phyloP scores from a whole-genome alignment of 345 rosid genomes.

The Hevea brasiliensis region DNA sequence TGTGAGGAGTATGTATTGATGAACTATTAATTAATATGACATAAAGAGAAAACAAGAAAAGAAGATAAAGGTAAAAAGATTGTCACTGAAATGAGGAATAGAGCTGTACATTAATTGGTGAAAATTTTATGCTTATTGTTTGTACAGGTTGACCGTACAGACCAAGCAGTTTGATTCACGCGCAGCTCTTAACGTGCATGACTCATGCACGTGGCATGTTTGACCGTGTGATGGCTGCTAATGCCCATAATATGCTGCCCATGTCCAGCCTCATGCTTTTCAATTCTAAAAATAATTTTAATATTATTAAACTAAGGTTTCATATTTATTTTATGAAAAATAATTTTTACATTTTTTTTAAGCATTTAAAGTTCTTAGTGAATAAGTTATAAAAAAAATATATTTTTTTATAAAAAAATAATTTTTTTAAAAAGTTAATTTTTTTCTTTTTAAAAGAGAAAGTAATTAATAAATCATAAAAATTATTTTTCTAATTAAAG shows the following conservation, averaged over 20 bases:
- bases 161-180: background rate
- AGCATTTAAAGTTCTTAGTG: too few relatives aligned
- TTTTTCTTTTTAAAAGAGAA: too few relatives aligned
- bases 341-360: too few relatives aligned
- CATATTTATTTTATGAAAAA: too few relatives aligned
- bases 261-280: too few relatives aligned
- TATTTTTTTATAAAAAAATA: too few relatives aligned
- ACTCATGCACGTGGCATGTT: slow-evolving; percentile 30
- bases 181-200: slow-evolving; percentile 25
- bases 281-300: too few relatives aligned
- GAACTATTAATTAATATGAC: slow-evolving; percentile 20
- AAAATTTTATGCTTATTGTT: slow-evolving; percentile 23
- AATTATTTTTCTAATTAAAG: too few relatives aligned
- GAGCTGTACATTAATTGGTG: background rate
- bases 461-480: too few relatives aligned
- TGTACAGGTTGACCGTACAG: slow-evolving; percentile 25
- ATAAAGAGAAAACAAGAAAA: slow-evolving; percentile 6
- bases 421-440: too few relatives aligned
- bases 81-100: slow-evolving; percentile 23
- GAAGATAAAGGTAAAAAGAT: slow-evolving; percentile 11
- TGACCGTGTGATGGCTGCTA: background rate
- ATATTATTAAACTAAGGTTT: too few relatives aligned
- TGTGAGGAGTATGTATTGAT: slow-evolving; percentile 42
- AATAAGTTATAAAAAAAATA: too few relatives aligned
- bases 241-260: background rate